Percentiles rank a stretch among this genome's conserved stretches.
Evolutionary conservation across 108 stramenopile genomes (phyloP).

Genomic region (Epithemia pelagica): DNA sequence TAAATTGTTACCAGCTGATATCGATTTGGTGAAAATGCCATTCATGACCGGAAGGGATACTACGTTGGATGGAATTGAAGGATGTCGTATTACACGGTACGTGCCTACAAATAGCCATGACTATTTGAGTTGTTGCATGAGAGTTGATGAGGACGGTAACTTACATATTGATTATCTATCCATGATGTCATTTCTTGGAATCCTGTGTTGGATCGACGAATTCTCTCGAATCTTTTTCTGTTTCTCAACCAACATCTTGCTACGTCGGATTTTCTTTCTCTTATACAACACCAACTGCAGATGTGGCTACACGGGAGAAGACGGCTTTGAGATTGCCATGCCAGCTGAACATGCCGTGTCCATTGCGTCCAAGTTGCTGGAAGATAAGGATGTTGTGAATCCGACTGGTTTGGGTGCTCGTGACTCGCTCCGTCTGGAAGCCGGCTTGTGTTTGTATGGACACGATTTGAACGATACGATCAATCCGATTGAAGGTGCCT

Average conservation of each 20-base stretch:
- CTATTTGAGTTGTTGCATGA: slow-evolving; percentile 2
- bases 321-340: slow-evolving; percentile 97
- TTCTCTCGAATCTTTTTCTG: no score
- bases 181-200: no score
- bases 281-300: no score
- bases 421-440: slow-evolving; percentile 97
- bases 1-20: slow-evolving; percentile 67
- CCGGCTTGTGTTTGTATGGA: slow-evolving; percentile 98
- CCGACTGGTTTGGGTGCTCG: slow-evolving; percentile 96
- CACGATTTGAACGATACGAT: slow-evolving; percentile 93
- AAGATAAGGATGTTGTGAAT: slow-evolving; percentile 71
- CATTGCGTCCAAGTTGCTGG: slow-evolving; percentile 69
- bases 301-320: slow-evolving; percentile 99
- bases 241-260: no score
- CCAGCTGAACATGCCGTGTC: slow-evolving; percentile 68
- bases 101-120: slow-evolving; percentile 12
- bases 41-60: slow-evolving; percentile 93
- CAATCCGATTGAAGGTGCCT: slow-evolving; percentile 86
- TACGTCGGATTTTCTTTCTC: no score
- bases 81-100: slow-evolving; percentile 88
- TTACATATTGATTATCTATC: background rate
- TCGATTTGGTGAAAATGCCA: slow-evolving; percentile 82
- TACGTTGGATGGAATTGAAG: slow-evolving; percentile 82
- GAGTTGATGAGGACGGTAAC: background rate
- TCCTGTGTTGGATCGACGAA: no score